phyloP scores from a whole-genome alignment of 2,329 filamentous ascomycete species.

The Tolypocladium amazonense region DNA sequence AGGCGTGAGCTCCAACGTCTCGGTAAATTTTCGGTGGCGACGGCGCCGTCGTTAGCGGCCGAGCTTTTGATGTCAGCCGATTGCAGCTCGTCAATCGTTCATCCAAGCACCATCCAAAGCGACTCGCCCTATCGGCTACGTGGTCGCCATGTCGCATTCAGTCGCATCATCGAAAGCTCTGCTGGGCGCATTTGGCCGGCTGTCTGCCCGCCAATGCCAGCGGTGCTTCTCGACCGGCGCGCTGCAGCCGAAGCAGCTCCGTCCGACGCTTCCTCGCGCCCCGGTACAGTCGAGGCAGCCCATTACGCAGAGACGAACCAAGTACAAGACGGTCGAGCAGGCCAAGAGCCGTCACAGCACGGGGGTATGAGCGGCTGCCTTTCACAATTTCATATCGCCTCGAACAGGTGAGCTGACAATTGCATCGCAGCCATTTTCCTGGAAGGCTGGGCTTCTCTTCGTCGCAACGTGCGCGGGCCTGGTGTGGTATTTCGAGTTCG shows the following conservation, averaged over 20 bases:
- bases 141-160: constrained; percentile 26
- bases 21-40: constrained; percentile 9
- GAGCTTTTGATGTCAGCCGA: not conserved
- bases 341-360: constrained; percentile 47
- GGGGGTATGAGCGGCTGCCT: constrained; percentile 30
- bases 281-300: constrained; percentile 21
- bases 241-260: constrained; percentile 22
- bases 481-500: constrained; percentile 83
- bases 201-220: constrained; percentile 25
- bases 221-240: constrained; percentile 29
- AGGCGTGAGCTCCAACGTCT: not conserved
- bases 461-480: constrained; percentile 66
- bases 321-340: constrained; percentile 46
- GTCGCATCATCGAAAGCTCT: constrained; percentile 24
- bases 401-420: constrained; percentile 13
- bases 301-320: constrained; percentile 26
- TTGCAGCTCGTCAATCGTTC: not conserved
- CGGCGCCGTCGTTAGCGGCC: not conserved
- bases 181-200: constrained; percentile 19
- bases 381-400: not conserved
- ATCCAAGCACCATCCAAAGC: not conserved
- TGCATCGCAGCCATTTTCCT: constrained; percentile 70
- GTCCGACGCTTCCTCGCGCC: constrained; percentile 19
- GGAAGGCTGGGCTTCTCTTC: constrained; percentile 82
- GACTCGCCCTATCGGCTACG: not conserved